These are phyloP conservation scores for Leccinum solheimii DNA, from an alignment of 1,284 basidiomycete species.

Conservation along the genomic window DNA sequence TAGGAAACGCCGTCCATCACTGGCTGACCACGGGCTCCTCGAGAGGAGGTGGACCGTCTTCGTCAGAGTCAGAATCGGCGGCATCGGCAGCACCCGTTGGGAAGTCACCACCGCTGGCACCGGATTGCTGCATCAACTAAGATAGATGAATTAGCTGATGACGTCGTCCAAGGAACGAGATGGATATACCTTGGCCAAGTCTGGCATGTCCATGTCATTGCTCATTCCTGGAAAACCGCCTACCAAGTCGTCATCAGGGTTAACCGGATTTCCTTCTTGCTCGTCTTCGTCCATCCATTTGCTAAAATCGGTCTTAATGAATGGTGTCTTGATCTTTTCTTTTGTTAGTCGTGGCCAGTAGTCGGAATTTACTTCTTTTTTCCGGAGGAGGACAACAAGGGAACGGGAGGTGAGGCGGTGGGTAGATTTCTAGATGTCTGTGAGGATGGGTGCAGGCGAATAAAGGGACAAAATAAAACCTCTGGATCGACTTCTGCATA, in stretches of 20 bases:
- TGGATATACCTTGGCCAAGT: conserved; percentile 58
- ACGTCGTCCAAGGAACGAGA: not conserved
- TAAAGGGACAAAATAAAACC: conserved; percentile 41
- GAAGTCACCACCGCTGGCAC: conserved; percentile 21
- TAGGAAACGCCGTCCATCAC: conserved; percentile 4
- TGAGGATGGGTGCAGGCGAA: conserved; percentile 9
- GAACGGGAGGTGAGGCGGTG: conserved; percentile 66
- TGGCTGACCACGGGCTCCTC: conserved; percentile 54
- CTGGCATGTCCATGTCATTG: conserved; percentile 51
- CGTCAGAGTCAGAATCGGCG: conserved; percentile 51
- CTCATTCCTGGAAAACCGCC: conserved; percentile 45
- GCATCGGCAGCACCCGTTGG: conserved; percentile 11
- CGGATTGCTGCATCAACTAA: conserved; percentile 71
- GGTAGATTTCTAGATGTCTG: conserved; percentile 55
- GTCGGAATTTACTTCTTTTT: conserved; percentile 74
- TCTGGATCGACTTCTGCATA: conserved; percentile 74
- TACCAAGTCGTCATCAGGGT: conserved; percentile 44
- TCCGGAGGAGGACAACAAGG: conserved; percentile 69
- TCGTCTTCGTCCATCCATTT: conserved; percentile 98
- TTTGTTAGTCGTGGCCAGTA: conserved; percentile 92
- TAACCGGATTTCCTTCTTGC: conserved; percentile 63
- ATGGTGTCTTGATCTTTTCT: conserved; percentile 76
- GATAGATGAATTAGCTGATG: conserved; percentile 9
- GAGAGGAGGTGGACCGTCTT: conserved; percentile 74
- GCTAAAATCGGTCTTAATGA: conserved; percentile 88